Conservation (phyloP, 768 basidiomycete genomes). For the Mycena kentingensis region DNA sequence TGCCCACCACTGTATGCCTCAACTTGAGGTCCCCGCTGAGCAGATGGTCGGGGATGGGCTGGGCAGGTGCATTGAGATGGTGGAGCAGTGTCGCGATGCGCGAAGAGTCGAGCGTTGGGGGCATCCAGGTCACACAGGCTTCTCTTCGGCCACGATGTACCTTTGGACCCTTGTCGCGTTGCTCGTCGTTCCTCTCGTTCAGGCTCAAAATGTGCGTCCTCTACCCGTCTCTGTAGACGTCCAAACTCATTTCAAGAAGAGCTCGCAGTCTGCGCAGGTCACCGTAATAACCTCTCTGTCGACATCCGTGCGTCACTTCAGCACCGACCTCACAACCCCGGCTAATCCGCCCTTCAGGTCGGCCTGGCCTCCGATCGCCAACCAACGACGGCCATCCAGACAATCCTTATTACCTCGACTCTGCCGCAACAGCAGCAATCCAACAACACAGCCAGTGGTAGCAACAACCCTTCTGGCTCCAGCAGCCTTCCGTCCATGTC, state of each 20-base stretch:
- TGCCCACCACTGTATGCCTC: slow-evolving; percentile 63
- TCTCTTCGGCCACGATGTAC: slow-evolving; percentile 10
- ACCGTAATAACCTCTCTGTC: slow-evolving; percentile 43
- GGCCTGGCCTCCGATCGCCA: slow-evolving; percentile 44
- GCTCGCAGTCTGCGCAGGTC: slow-evolving; percentile 14
- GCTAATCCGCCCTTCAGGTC: no score
- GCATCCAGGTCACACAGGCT: not conserved
- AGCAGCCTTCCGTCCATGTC: no score
- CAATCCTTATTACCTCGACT: slow-evolving; percentile 51
- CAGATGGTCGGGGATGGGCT: slow-evolving; percentile 59
- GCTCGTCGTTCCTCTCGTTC: slow-evolving; percentile 10
- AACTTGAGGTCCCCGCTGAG: slow-evolving; percentile 61
- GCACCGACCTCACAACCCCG: no score
- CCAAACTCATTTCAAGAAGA: not conserved
- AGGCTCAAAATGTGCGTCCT: slow-evolving; percentile 15
- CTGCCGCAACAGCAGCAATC: slow-evolving; percentile 21
- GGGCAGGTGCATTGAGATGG: slow-evolving; percentile 56
- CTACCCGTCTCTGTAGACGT: not conserved
- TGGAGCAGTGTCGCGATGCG: slow-evolving; percentile 52
- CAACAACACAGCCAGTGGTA: slow-evolving; percentile 12
- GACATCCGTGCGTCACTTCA: no score
- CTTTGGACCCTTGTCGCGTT: not conserved
- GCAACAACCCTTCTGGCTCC: slow-evolving; percentile 26
- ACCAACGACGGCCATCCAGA: slow-evolving; percentile 40
- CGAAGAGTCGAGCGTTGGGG: slow-evolving; percentile 33